A percentile compares a stretch with the other conserved stretches of the same genome.
phyloP scores from a whole-genome alignment of 495 filamentous ascomycete genomes.

The Penicillium pulvis region DNA sequence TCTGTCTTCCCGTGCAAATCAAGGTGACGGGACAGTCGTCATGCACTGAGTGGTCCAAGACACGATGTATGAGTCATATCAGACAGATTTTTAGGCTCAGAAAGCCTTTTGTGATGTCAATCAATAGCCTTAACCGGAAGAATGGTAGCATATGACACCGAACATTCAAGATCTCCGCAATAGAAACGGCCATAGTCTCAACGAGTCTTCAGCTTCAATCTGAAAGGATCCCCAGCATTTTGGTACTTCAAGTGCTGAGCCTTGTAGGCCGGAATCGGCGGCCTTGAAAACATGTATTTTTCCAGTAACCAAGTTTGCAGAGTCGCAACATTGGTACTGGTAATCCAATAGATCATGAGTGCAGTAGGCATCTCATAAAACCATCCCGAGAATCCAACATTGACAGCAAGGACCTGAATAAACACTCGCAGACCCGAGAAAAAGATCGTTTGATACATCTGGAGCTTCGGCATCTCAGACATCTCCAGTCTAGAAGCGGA shows the following conservation, averaged over 20 bases:
- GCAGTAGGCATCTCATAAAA: constrained; percentile 57
- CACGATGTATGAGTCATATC: neutral
- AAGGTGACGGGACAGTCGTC: neutral
- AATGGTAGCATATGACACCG: neutral
- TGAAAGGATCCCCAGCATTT: constrained; percentile 24
- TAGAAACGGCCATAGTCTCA: neutral
- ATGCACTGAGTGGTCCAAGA: neutral
- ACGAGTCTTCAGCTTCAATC: constrained; percentile 15
- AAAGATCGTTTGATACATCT: constrained; percentile 27
- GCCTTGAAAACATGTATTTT: constrained; percentile 36
- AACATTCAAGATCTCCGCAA: neutral
- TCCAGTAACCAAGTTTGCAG: constrained; percentile 39
- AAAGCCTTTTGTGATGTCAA: neutral
- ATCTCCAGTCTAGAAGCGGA: constrained; percentile 16
- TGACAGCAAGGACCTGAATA: constrained; percentile 34
- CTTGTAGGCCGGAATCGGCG: constrained; percentile 24
- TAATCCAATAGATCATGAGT: constrained; percentile 74
- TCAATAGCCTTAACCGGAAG: neutral
- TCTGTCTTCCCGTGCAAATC: neutral
- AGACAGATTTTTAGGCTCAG: neutral
- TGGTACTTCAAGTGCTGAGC: constrained; percentile 20
- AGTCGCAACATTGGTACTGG: constrained; percentile 47
- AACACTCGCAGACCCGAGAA: constrained; percentile 26
- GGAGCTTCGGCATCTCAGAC: constrained; percentile 28
- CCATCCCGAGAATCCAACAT: constrained; percentile 34